Base-by-base conservation (phyloP, 139 green algal genomes). In the Chlamydomonas urium region DNA sequence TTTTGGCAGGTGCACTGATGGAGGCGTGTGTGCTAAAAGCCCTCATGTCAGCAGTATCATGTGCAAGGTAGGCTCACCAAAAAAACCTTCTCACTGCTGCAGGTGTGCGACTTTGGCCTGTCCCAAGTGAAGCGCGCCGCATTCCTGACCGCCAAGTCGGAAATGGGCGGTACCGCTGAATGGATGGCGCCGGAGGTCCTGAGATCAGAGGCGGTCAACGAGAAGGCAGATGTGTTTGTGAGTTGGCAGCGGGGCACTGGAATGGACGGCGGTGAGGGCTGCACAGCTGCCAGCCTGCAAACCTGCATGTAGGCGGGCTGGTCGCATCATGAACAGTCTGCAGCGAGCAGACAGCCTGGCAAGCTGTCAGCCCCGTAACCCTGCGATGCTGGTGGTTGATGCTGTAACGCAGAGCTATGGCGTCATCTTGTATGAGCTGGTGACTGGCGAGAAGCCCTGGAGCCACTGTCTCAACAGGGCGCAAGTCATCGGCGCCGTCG, bases 341-440 rank as follows among this genome's bases (percentile, higher is more conserved):
- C n/a, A n/a, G n/a, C n/a, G n/a, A n/a, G n/a, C n/a, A n/a, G n/a
- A n/a, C n/a, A n/a, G n/a, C n/a, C n/a, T n/a, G n/a, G n/a, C n/a
- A n/a, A n/a, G n/a, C n/a, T n/a, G n/a, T 14, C 67, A 17, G 2
- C 35, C 3, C 26, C 19, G 4, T 38, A 28, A 28, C 34, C 5
- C 17, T 65, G 38, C 45, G 33, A 21, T 32, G 29, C 66, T 50
- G 42, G 42, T 14, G 42, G 10, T 24, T 50, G n/a, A 24, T 8
- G 42, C 42, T 8, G 10, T 77, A n/a, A n/a, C n/a, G n/a, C n/a
- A 66, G 29, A 84, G 67, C 65, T 95, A 87, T 74, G 91, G 90
- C 17, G 89, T 98, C 1, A 90, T 98, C 21, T 72, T 98, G 32
- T 98, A 93, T 83, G 94, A 98, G 81, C 69, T 98, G 50, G 77